Conservation (phyloP, 1,139 yeast species). For the Sugiyamaella neomexicana region DNA sequence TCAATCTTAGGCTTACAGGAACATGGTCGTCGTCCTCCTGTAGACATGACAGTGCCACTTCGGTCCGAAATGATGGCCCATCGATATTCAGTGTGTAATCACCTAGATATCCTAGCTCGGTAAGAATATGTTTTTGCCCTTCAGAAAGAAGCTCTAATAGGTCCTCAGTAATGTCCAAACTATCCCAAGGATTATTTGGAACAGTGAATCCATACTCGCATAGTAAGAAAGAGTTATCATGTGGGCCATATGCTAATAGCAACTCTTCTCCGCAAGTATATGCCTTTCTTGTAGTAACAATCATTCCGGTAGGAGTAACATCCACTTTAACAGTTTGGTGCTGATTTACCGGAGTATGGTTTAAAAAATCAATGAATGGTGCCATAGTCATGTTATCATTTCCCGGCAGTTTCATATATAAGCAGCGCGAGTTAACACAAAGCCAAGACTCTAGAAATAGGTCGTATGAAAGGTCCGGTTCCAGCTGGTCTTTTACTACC, state of each 20-base stretch:
- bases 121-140: slow-evolving; percentile 49
- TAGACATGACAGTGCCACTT: slow-evolving; percentile 67
- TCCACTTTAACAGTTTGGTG: slow-evolving; percentile 47
- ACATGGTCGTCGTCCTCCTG: slow-evolving; percentile 44
- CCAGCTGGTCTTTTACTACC: slow-evolving; percentile 7
- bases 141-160: slow-evolving; percentile 44
- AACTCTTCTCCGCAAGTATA: slow-evolving; percentile 56
- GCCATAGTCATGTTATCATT: slow-evolving; percentile 85
- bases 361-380: slow-evolving; percentile 85
- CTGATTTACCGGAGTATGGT: slow-evolving; percentile 59
- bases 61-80: slow-evolving; percentile 65
- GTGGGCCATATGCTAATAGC: slow-evolving; percentile 81
- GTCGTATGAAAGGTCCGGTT: slow-evolving; percentile 21
- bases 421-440: slow-evolving; percentile 86
- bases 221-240: slow-evolving; percentile 73
- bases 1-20: neutral
- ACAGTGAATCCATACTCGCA: slow-evolving; percentile 85
- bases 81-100: slow-evolving; percentile 64
- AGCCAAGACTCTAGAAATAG: slow-evolving; percentile 72
- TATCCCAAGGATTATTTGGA: slow-evolving; percentile 62
- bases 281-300: slow-evolving; percentile 45
- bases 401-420: slow-evolving; percentile 69
- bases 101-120: slow-evolving; percentile 58
- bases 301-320: slow-evolving; percentile 48
- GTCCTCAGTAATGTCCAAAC: slow-evolving; percentile 57